Conservation (phyloP, 1,284 basidiomycete genomes). For the Ceratobasidium theobromae region DNA sequence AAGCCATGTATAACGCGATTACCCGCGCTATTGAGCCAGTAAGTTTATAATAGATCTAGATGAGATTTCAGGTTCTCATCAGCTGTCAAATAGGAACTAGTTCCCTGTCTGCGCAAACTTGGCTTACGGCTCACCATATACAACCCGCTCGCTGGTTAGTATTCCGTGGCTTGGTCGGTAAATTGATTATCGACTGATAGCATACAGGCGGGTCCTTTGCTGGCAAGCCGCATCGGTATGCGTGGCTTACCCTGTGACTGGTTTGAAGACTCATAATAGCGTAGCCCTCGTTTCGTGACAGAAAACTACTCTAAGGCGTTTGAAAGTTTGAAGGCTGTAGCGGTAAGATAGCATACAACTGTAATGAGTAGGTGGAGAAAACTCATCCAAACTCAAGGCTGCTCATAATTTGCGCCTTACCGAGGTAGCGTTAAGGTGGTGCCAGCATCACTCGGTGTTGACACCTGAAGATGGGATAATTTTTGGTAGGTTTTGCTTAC, state of each 20-base stretch:
- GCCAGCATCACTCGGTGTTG: conserved; percentile 51
- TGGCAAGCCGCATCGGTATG: conserved; percentile 47
- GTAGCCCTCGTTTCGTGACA: conserved; percentile 47
- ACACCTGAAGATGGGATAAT: conserved; percentile 49
- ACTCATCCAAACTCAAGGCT: conserved; percentile 4
- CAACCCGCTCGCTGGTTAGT: conserved; percentile 53
- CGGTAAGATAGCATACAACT: conserved; percentile 38
- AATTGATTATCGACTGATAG: background rate
- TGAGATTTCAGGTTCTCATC: background rate
- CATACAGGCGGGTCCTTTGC: conserved; percentile 50
- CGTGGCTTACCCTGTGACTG: conserved; percentile 39
- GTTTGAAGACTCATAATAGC: background rate
- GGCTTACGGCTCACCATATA: conserved; percentile 56
- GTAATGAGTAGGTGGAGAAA: background rate
- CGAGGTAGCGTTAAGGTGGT: conserved; percentile 52
- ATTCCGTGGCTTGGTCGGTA: background rate
- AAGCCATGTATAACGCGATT: conserved; percentile 56
- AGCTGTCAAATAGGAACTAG: conserved; percentile 45
- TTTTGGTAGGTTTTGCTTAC: conserved; percentile 37
- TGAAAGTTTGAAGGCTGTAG: conserved; percentile 47
- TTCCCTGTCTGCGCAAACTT: conserved; percentile 59
- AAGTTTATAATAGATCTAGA: background rate
- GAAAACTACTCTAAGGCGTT: conserved; percentile 52
- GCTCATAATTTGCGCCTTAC: conserved; percentile 45
- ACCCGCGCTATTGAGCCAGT: conserved; percentile 53